Evolutionary conservation across 1,139 yeast species (phyloP).

Genomic region (Saccharomyces hybrid): DNA sequence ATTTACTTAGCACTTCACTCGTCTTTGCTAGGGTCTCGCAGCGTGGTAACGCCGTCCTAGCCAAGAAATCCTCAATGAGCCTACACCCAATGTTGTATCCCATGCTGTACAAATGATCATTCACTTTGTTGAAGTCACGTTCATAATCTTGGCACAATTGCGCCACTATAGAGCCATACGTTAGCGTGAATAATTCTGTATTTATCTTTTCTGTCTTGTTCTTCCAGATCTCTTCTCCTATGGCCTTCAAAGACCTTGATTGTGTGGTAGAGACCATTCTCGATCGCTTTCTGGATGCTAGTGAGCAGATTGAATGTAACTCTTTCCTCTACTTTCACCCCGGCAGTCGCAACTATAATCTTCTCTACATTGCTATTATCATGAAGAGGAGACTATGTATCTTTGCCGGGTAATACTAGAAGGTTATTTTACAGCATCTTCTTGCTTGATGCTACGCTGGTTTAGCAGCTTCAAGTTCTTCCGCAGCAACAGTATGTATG

Average conservation of each 20-base stretch:
- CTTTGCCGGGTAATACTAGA: too few species aligned
- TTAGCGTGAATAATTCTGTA: constrained; percentile 83
- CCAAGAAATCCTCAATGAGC: constrained; percentile 85
- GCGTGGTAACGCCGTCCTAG: constrained; percentile 76
- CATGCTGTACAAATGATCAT: constrained; percentile 80
- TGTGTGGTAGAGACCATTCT: constrained; percentile 7
- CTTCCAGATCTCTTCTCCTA: constrained; percentile 92
- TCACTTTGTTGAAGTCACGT: constrained; percentile 70
- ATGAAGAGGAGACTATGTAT: too few species aligned
- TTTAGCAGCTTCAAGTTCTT: too few species aligned
- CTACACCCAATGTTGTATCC: constrained; percentile 93
- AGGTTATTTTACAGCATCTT: too few species aligned
- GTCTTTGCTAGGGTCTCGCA: constrained; percentile 79
- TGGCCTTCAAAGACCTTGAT: constrained; percentile 34
- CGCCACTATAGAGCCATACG: constrained; percentile 90
- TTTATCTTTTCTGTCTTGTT: constrained; percentile 82
- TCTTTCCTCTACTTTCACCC: not conserved
- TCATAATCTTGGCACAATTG: constrained; percentile 81
- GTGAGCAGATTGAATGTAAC: too few species aligned
- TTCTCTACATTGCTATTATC: too few species aligned
- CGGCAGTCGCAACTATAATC: not conserved
- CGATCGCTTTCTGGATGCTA: not conserved
- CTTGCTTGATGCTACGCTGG: too few species aligned
- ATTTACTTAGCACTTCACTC: constrained; percentile 74
- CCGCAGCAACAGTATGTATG: too few species aligned